Conservation (phyloP, 768 basidiomycete species). For the Chalciporus piperatus region DNA sequence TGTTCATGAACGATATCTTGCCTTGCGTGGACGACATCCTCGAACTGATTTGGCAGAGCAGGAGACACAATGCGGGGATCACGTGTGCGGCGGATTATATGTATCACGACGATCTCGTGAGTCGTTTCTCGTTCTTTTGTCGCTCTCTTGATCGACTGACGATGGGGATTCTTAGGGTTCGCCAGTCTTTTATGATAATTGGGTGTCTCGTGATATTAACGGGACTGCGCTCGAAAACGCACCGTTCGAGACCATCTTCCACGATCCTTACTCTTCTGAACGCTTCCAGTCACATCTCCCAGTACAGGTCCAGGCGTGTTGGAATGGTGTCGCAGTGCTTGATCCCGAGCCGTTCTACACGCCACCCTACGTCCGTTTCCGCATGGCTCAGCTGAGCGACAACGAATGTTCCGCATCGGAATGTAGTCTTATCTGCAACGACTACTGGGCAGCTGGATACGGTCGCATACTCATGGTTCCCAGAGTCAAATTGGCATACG, state of each 20-base stretch:
- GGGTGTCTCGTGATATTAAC: conserved; percentile 98
- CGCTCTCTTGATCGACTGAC: not conserved
- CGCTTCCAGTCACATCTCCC: conserved; percentile 93
- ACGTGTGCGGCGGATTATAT: conserved; percentile 99
- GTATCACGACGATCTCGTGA: conserved; percentile 92
- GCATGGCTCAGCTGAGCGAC: conserved; percentile 89
- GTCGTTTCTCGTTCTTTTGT: conserved; percentile 22
- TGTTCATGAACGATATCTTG: conserved; percentile 99
- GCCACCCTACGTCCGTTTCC: conserved; percentile 87
- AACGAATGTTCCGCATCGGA: conserved; percentile 94
- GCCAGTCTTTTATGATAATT: conserved; percentile 97
- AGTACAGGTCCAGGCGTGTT: conserved; percentile 95
- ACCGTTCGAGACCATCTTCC: conserved; percentile 93
- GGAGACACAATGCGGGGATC: conserved; percentile 93
- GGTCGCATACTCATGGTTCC: conserved; percentile 98
- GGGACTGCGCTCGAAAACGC: conserved; percentile 98
- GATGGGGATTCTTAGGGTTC: conserved; percentile 43
- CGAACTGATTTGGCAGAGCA: conserved; percentile 95
- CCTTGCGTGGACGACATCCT: conserved; percentile 97
- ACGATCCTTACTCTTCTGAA: conserved; percentile 67
- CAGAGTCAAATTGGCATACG: conserved; percentile 94
- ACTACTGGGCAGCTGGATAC: conserved; percentile 96
- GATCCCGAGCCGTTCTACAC: conserved; percentile 95
- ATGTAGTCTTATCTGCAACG: conserved; percentile 96
- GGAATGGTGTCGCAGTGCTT: conserved; percentile 96